Evolutionary conservation across 1,284 basidiomycete genomes (phyloP), one percentile per base, ranked within the genome.

Genomic region (Tilletiaria anomala): DNA sequence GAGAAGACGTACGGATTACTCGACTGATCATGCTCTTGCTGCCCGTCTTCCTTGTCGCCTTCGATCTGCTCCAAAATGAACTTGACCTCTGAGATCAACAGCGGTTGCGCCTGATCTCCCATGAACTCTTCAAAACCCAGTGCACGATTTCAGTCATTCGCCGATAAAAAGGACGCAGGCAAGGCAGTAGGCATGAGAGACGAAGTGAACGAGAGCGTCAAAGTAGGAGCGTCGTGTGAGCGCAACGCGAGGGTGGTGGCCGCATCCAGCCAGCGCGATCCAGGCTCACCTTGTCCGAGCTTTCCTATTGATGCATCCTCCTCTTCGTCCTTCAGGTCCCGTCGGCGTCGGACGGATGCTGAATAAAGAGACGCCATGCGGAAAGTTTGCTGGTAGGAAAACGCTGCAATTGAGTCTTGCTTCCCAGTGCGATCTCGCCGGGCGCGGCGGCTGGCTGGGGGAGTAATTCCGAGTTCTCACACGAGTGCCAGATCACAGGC

Each of bases 71-170:
- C 29, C 6, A 39, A 19, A 11, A 39, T 11, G 15, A 29, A 19
- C 17, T 22, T 31, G 17, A 39, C 38, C 17, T 39, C 38, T 8
- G 38, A 39, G 20, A 39, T 39, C 20, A 39, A 31, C 24, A 39
- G 17, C 11, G 38, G 26, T n/a, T 39, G 10, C 26, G 31, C 11
- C 29, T 32, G 17, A 21, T 21, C 26, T 31, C 26, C n/a, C 10
- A 29, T 39, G 38, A 32, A 39, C 18, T 37, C 36, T 37, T 20
- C 37, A 12, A 18, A 31, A 16, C 11, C 11, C 16, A 16, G 32
- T 34, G 32, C 8, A 17, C 32, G 6, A 10, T 17, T 10, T 34
- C 32, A 21, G n/a, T 37, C 36, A 37, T n/a, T 14, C 11, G 17
- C 14, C 6, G 8, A 6, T 14, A 21, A 4, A 15, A 6, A 6